A percentile compares a stretch with the other conserved stretches of the same genome.
Conservation (phyloP, 768 basidiomycete genomes). For the Gyrodon lividus region DNA sequence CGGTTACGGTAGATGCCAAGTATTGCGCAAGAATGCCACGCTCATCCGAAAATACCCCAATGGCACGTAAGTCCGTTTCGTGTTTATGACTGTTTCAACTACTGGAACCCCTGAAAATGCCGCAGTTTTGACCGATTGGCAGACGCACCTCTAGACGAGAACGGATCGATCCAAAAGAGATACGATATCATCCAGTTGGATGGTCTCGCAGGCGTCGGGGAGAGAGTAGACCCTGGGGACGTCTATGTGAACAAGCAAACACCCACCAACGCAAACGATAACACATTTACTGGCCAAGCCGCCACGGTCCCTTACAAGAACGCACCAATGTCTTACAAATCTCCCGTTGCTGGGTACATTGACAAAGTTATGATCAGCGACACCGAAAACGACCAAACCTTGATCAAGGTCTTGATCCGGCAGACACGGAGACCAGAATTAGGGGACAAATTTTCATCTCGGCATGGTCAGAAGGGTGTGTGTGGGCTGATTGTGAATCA, state of each 20-base stretch:
- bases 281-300: conserved; percentile 81
- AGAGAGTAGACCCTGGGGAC: conserved; percentile 89
- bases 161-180: conserved; percentile 74
- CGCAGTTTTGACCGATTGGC: conserved; percentile 88
- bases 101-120: too few relatives aligned
- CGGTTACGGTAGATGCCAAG: conserved; percentile 97
- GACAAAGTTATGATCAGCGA: conserved; percentile 99
- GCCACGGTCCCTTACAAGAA: conserved; percentile 88
- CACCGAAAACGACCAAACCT: conserved; percentile 92
- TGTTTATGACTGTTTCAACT: conserved; percentile 5
- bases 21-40: conserved; percentile 92
- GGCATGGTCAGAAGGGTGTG: conserved; percentile 99
- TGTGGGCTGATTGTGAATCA: conserved; percentile 99
- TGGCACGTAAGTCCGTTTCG: conserved; percentile 73
- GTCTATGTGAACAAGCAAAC: conserved; percentile 97
- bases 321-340: conserved; percentile 89
- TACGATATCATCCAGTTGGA: conserved; percentile 92
- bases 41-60: conserved; percentile 96
- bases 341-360: conserved; percentile 88
- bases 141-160: conserved; percentile 85
- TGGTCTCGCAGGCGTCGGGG: conserved; percentile 93
- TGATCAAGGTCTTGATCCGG: conserved; percentile 96
- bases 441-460: conserved; percentile 97
- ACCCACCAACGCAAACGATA: conserved; percentile 91
- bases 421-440: conserved; percentile 96